Conservation (phyloP, 2,329 filamentous ascomycete species). For the Aspergillus brunneoviolaceus region DNA sequence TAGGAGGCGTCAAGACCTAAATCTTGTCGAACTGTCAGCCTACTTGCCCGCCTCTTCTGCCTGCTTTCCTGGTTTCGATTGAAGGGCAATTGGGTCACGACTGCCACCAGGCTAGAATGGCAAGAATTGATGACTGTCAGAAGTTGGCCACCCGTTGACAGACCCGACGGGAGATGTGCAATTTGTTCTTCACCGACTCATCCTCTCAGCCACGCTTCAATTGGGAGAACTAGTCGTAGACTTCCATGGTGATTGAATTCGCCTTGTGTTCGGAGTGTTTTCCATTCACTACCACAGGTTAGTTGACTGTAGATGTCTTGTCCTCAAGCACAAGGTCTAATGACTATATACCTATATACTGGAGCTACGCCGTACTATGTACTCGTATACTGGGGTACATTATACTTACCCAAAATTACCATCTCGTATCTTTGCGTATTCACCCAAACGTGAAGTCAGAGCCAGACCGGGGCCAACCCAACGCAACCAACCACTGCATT, state of each 20-base stretch:
- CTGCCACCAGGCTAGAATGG: background rate
- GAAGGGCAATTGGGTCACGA: background rate
- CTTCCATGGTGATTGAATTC: too few relatives aligned
- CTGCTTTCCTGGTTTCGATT: background rate
- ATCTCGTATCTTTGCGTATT: background rate
- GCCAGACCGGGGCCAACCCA: background rate
- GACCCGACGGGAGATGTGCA: background rate
- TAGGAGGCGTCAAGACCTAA: constrained; percentile 5
- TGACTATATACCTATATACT: too few relatives aligned
- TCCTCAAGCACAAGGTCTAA: background rate
- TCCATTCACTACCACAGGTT: background rate
- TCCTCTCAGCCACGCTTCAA: constrained; percentile 1
- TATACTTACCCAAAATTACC: background rate
- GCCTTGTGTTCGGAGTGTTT: background rate
- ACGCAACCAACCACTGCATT: background rate
- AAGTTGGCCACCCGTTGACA: background rate
- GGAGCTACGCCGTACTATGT: background rate
- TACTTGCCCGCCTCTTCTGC: background rate
- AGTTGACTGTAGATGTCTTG: background rate
- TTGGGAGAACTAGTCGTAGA: background rate
- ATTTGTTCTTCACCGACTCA: constrained; percentile 6
- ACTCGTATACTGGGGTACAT: background rate
- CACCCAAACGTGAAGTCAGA: constrained; percentile 2
- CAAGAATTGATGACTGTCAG: background rate
- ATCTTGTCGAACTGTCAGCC: constrained; percentile 3